Evolutionary conservation across 1,139 yeast species (phyloP).

Genomic region (Zygotorulaspora mrakii): DNA sequence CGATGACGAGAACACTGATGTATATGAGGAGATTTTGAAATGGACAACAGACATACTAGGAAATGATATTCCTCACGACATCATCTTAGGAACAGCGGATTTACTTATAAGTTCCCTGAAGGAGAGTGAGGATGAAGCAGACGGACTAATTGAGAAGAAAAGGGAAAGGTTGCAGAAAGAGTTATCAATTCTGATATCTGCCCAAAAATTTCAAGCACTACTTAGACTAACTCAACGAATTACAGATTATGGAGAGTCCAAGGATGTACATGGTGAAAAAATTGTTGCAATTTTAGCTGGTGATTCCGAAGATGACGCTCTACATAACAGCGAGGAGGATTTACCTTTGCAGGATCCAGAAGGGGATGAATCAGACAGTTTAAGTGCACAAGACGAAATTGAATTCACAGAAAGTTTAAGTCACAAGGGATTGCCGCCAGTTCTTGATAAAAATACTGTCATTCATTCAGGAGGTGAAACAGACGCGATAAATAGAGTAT

Average conservation of each 20-base stretch:
- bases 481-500: slow-evolving; percentile 15
- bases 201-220: slow-evolving; percentile 51
- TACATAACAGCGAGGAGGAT: slow-evolving; percentile 32
- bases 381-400: neutral
- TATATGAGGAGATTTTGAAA: slow-evolving; percentile 46
- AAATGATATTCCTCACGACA: slow-evolving; percentile 55
- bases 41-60: slow-evolving; percentile 50
- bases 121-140: slow-evolving; percentile 40
- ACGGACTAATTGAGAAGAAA: slow-evolving; percentile 34
- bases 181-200: slow-evolving; percentile 45
- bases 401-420: neutral
- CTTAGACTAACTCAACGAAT: slow-evolving; percentile 50
- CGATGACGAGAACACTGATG: slow-evolving; percentile 43
- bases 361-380: slow-evolving; percentile 15
- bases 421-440: too few relatives aligned
- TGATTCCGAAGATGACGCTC: slow-evolving; percentile 38
- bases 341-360: slow-evolving; percentile 20
- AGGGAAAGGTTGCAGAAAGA: slow-evolving; percentile 45
- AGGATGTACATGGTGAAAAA: slow-evolving; percentile 24
- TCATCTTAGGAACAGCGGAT: slow-evolving; percentile 58
- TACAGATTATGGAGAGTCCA: slow-evolving; percentile 44
- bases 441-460: too few relatives aligned
- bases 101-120: slow-evolving; percentile 58
- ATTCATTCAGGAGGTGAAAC: slow-evolving; percentile 8
- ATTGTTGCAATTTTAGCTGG: slow-evolving; percentile 35